These are phyloP conservation scores for Cucurbita argyrosperma DNA, from an alignment of 306 rosid genomes.

Conservation along the genomic window DNA sequence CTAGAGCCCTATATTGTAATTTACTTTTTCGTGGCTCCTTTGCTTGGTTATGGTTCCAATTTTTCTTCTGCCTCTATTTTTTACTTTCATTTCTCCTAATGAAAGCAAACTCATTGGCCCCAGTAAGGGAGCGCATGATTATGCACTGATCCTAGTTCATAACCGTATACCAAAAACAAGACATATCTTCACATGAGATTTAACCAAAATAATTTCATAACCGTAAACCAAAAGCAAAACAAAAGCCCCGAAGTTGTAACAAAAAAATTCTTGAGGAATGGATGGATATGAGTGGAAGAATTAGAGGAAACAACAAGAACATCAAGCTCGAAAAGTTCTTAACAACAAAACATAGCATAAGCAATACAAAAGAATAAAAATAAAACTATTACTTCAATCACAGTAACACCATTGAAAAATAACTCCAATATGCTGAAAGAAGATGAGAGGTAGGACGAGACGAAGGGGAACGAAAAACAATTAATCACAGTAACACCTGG, in stretches of 20 bases:
- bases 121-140: not conserved
- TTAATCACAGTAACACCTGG: not conserved
- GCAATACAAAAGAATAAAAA: not conserved
- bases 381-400: too few relatives aligned
- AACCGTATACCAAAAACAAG: not conserved
- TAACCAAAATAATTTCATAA: not conserved
- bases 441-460: not conserved
- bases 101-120: not conserved
- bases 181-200: not conserved
- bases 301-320: not conserved
- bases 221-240: not conserved
- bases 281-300: not conserved
- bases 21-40: not conserved
- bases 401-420: not conserved
- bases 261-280: not conserved
- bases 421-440: not conserved
- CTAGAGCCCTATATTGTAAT: not conserved
- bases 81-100: not conserved
- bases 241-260: not conserved
- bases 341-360: not conserved
- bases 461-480: not conserved
- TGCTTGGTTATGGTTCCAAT: not conserved
- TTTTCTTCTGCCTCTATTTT: not conserved
- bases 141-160: not conserved
- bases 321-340: not conserved